A percentile compares a stretch with the other conserved stretches of the same genome.
Evolutionary conservation across 2,329 filamentous ascomycete genomes (phyloP).

Genomic region (Apiospora pterosperma): DNA sequence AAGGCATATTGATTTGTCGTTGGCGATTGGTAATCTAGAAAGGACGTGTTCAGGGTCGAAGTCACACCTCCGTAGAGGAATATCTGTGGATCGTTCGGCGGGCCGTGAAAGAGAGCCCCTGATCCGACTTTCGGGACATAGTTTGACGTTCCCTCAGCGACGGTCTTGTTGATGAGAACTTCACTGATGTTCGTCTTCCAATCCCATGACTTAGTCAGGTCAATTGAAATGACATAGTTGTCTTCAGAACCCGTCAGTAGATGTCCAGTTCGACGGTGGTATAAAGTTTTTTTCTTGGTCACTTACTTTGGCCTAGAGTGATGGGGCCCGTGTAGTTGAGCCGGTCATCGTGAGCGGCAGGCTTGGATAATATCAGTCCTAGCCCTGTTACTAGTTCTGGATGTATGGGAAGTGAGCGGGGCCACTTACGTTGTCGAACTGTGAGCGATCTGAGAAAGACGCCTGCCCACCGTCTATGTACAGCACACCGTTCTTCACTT

Average conservation of each 20-base stretch:
- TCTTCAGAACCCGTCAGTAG: slow-evolving; percentile 3
- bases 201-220: slow-evolving; percentile 7
- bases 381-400: too few relatives aligned
- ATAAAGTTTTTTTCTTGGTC: too few relatives aligned
- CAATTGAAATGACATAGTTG: slow-evolving; percentile 7
- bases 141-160: not conserved
- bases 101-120: slow-evolving; percentile 7
- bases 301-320: slow-evolving; percentile 8
- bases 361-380: not conserved
- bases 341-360: not conserved
- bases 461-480: slow-evolving; percentile 10
- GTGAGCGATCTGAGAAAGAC: slow-evolving; percentile 2
- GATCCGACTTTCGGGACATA: slow-evolving; percentile 7
- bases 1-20: slow-evolving; percentile 8
- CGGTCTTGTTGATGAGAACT: not conserved
- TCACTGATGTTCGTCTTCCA: slow-evolving; percentile 6
- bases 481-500: slow-evolving; percentile 7
- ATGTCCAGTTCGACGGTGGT: too few relatives aligned
- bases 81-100: not conserved
- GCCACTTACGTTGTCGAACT: not conserved
- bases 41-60: slow-evolving; percentile 8
- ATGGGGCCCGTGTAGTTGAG: slow-evolving; percentile 5
- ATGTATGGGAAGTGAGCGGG: not conserved
- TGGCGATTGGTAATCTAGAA: slow-evolving; percentile 5
- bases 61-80: slow-evolving; percentile 10